Base-by-base conservation (phyloP, 768 basidiomycete species). In the Pluteus cervinus region DNA sequence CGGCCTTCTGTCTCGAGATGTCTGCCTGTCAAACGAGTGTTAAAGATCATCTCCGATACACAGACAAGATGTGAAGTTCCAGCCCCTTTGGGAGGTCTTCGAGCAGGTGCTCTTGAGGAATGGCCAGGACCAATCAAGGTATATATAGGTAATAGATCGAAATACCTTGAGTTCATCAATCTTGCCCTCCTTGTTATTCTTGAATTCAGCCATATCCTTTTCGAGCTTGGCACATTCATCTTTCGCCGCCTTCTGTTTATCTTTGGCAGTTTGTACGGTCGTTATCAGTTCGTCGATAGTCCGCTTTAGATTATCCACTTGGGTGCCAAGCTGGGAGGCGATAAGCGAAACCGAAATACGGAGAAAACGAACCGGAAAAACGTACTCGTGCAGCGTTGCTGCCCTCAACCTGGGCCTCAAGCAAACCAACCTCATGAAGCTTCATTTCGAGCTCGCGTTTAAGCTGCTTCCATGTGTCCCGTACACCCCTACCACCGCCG, bases 141-240 rank as follows among this genome's bases (percentile, higher is more conserved):
- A 11, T 3, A 5, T 10, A n/a, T 21, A n/a, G 18, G 21, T 25
- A 17, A 31, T 39, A 36, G 32, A 24, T 21, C 16, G 14, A 31
- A 42, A 31, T 40, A 86, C 93, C 69, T 93, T 96, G 46, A 98
- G 75, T 55, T 98, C 86, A 12, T 83, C 85, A 38, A 89, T 86
- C 63, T 98, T 98, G 32, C 91, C 90, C 35, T 97, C 96, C 57
- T 96, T 96, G 66, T 99, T 93, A 61, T 93, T 85, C 68, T 96
- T 93, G 70, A 99, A 97, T 65, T 98, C 96, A 38, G 77, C 78
- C 91, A 99, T 98, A 56, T 99, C 96, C 50, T 83, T 83, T 62
- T 98, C 90, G 16, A 98, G 78, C 51, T 83, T 87, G 63, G 80
- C 81, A 56, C 78, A 75, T 42, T 97, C 92, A 0, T 69, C 79